Evolutionary conservation across 352 stramenopile genomes (phyloP).

Genomic region (Paralagenidium karlingii): DNA sequence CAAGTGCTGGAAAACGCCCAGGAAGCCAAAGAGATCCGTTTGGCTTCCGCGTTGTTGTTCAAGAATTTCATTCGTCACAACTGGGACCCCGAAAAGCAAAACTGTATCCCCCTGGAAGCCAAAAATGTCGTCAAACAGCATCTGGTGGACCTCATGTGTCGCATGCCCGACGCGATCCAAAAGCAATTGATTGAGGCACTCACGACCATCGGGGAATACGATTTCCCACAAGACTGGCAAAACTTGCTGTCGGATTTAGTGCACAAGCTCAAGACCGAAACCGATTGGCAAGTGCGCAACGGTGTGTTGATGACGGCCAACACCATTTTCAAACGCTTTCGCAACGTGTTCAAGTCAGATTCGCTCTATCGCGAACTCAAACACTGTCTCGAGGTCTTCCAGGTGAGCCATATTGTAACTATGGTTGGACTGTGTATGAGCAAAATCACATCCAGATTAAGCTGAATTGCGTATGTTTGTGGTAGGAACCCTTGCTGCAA

Average conservation of each 20-base stretch:
- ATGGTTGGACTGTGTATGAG: slow-evolving; percentile 7
- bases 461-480: background rate
- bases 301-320: slow-evolving; percentile 97
- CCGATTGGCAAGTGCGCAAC: slow-evolving; percentile 87
- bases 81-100: slow-evolving; percentile 87
- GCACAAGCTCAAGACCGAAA: slow-evolving; percentile 79
- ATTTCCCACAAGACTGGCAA: slow-evolving; percentile 97
- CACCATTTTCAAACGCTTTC: slow-evolving; percentile 96
- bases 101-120: slow-evolving; percentile 68
- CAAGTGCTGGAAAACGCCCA: slow-evolving; percentile 51
- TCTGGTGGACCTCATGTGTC: slow-evolving; percentile 98
- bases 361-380: slow-evolving; percentile 92
- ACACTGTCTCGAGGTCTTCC: slow-evolving; percentile 90
- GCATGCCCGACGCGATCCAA: slow-evolving; percentile 87
- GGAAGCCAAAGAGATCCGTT: slow-evolving; percentile 51
- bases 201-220: slow-evolving; percentile 92
- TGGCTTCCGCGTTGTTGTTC: slow-evolving; percentile 81
- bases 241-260: slow-evolving; percentile 92
- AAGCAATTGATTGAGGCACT: slow-evolving; percentile 95
- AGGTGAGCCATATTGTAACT: slow-evolving; percentile 26
- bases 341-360: slow-evolving; percentile 95
- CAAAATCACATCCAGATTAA: slow-evolving; percentile 6
- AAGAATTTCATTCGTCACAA: slow-evolving; percentile 98
- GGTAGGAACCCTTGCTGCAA: slow-evolving; percentile 44
- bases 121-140: slow-evolving; percentile 94